A percentile compares a stretch with the other conserved stretches of the same genome.
phyloP scores from a whole-genome alignment of 495 filamentous ascomycete genomes.

The Penicillium crystallinum region DNA sequence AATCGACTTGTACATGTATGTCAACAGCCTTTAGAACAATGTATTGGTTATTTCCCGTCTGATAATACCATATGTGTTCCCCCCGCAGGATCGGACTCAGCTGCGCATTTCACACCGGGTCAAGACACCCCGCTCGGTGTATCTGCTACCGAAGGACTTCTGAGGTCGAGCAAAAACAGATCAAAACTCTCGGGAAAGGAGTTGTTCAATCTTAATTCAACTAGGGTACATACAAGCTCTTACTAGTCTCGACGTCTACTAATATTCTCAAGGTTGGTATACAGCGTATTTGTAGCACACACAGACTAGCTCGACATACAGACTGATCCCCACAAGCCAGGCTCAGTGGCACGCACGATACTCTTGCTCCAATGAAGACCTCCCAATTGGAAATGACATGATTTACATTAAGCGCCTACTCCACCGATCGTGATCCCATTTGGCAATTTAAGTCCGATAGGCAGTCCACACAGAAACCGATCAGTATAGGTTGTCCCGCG shows the following conservation, averaged over 20 bases:
- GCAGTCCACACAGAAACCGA: slow-evolving; percentile 32
- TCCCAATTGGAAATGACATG: not conserved
- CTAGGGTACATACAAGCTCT: not conserved
- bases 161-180: too few relatives aligned
- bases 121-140: slow-evolving; percentile 11
- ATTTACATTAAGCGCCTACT: not conserved
- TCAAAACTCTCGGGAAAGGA: too few relatives aligned
- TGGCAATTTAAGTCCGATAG: slow-evolving; percentile 34
- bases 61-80: not conserved
- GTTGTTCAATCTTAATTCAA: too few relatives aligned
- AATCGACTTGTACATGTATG: too few relatives aligned
- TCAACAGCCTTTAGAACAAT: too few relatives aligned
- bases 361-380: not conserved
- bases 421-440: slow-evolving; percentile 31
- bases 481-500: slow-evolving; percentile 18
- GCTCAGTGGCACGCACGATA: not conserved
- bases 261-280: not conserved
- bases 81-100: too few relatives aligned
- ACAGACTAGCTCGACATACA: not conserved
- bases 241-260: not conserved
- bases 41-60: not conserved
- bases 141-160: slow-evolving; percentile 5
- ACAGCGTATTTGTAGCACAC: not conserved
- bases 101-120: slow-evolving; percentile 2
- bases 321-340: not conserved